These are phyloP conservation scores for Glycine tomentella DNA, from an alignment of 306 rosid species.

Conservation along the genomic window DNA sequence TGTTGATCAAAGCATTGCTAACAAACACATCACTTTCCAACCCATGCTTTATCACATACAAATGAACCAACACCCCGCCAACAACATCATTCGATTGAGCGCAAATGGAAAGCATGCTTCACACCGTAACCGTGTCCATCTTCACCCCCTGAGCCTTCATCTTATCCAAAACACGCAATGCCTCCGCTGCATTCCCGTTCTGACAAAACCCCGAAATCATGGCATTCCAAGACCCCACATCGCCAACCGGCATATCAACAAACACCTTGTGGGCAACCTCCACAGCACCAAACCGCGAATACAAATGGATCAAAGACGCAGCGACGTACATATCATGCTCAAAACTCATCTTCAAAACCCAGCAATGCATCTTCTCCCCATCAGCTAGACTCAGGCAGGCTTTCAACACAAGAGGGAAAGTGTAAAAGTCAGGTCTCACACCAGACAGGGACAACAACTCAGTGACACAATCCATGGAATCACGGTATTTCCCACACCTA, in stretches of 20 bases:
- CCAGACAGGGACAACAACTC: constrained; percentile 37
- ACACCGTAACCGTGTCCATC: constrained; percentile 53
- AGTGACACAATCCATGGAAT: constrained; percentile 43
- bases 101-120: constrained; percentile 56
- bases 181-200: constrained; percentile 51
- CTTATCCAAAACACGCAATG: constrained; percentile 44
- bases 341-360: constrained; percentile 54
- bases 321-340: constrained; percentile 58
- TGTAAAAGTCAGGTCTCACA: constrained; percentile 55
- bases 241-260: constrained; percentile 51
- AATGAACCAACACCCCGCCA: constrained; percentile 56
- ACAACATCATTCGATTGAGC: constrained; percentile 46
- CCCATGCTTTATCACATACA: constrained; percentile 60
- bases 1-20: constrained; percentile 57
- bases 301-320: constrained; percentile 54
- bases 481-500: constrained; percentile 33
- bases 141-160: constrained; percentile 48
- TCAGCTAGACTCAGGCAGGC: constrained; percentile 45
- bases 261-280: constrained; percentile 48
- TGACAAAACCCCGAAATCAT: constrained; percentile 61
- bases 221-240: constrained; percentile 62
- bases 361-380: constrained; percentile 55
- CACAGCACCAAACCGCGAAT: constrained; percentile 48
- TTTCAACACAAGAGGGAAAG: constrained; percentile 53
- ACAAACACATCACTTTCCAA: constrained; percentile 56